Base-by-base conservation (phyloP, 345 rosid species). In the Raphanus raphanistrum region DNA sequence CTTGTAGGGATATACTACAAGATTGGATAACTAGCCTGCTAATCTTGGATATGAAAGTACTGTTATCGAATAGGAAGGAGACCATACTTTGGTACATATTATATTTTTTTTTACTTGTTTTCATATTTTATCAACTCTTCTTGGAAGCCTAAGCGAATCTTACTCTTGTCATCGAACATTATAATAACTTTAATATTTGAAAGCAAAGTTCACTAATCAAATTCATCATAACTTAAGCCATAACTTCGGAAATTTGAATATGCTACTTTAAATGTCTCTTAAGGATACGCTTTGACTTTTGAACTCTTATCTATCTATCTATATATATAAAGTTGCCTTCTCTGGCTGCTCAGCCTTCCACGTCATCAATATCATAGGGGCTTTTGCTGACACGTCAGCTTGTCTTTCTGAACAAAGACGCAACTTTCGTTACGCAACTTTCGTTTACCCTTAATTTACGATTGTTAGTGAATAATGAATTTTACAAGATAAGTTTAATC, bases 221-320 rank as follows among this genome's bases (percentile, higher is more conserved):
- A 57, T 43, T 26, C 57, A 45, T 73, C 82, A 69, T 79, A 63
- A 79, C 75, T 79, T 74, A 68, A 79, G 79, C 79, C 79, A 62
- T 55, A 68, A 79, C 75, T 68, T 61, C 64, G 66, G 82, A 71
- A 79, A 33, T 15, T 43, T 61, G 28, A 75, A 50, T 66, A 79
- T 68, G 77, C 74, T 67, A 74, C 74, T 38, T 63, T 79, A 29
- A 63, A 36, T 73, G 64, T 61, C 66, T 54, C 36, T 2, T 2
- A 1, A 73, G 33, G 70, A 48, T 61, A 52, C 5, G 35, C 52
- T 64, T 17, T 63, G 21, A 69, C 55, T 60, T 71, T 52, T 58
- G 29, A 74, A 36, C 28, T 16, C 75, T 62, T 55, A 54, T n/a
- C n/a, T n/a, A n/a, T n/a, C n/a, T n/a, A n/a, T n/a, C n/a, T n/a